phyloP scores from a whole-genome alignment of 2,329 filamentous ascomycete species.

The Trichoderma koningiopsis region DNA sequence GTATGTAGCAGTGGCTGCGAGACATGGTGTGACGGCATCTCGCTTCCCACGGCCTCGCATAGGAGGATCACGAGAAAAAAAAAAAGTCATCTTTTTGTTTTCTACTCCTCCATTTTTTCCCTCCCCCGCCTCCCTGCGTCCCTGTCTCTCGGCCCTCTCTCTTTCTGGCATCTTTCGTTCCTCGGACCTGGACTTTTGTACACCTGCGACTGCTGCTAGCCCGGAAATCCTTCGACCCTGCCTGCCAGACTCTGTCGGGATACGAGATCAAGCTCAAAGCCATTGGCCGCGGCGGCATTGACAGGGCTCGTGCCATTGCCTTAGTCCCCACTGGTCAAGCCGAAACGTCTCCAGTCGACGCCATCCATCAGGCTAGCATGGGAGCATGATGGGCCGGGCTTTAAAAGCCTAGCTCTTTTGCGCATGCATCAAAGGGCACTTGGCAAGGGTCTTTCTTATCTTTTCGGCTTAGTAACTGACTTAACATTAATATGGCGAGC shows the following conservation, averaged over 20 bases:
- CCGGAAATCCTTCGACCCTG: neutral
- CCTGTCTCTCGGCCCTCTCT: neutral
- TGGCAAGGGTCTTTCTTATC: neutral
- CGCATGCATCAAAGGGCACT: neutral
- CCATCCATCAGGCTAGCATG: neutral
- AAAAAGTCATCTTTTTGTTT: neutral
- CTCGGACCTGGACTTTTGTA: neutral
- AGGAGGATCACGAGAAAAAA: neutral
- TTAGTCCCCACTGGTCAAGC: slow-evolving; percentile 3
- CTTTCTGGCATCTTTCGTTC: neutral
- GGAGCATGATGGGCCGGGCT: neutral
- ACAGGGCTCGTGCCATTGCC: neutral
- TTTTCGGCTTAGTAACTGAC: slow-evolving; percentile 6
- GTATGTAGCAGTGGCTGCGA: slow-evolving; percentile 7
- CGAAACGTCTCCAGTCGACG: neutral
- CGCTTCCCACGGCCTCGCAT: slow-evolving; percentile 14
- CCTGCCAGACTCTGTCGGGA: neutral
- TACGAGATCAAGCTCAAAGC: slow-evolving; percentile 17
- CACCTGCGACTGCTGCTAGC: neutral
- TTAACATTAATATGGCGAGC: neutral
- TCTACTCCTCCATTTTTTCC: neutral
- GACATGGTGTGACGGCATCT: slow-evolving; percentile 21
- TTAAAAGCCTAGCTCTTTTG: neutral
- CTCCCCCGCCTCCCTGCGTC: neutral
- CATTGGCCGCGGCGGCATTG: slow-evolving; percentile 3